phyloP scores from a whole-genome alignment of 768 basidiomycete species.

The Cubamyces sp. region DNA sequence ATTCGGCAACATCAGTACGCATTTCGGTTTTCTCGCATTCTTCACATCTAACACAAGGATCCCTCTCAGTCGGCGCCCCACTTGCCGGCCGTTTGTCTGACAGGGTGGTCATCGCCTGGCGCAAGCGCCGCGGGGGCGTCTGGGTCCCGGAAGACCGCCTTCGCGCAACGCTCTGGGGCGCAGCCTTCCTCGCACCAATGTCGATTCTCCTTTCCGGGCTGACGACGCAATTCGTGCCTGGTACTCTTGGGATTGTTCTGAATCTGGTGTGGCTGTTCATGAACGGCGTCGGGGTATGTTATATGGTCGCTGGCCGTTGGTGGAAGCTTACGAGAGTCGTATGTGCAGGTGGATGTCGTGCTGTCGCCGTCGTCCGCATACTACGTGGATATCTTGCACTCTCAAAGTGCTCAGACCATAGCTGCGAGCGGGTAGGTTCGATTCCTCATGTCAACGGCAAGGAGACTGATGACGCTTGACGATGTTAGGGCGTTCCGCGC shows the following conservation, averaged over 20 bases:
- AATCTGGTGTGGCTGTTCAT: conserved; percentile 61
- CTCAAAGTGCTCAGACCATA: conserved; percentile 63
- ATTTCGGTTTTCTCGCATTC: neutral
- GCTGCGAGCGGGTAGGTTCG: conserved; percentile 55
- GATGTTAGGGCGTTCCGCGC: conserved; percentile 49
- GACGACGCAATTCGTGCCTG: conserved; percentile 53
- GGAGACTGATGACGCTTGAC: neutral
- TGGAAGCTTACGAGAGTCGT: conserved; percentile 2
- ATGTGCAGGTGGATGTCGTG: conserved; percentile 55
- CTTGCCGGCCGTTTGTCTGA: conserved; percentile 66
- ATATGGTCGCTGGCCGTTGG: neutral
- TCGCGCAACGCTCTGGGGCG: conserved; percentile 52
- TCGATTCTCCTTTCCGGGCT: conserved; percentile 55
- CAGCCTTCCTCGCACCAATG: conserved; percentile 53
- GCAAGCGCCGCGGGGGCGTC: conserved; percentile 50
- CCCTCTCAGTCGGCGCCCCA: conserved; percentile 56
- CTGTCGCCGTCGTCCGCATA: conserved; percentile 61
- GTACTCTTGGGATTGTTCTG: conserved; percentile 51
- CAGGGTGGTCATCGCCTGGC: conserved; percentile 50
- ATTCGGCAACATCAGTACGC: conserved; percentile 59
- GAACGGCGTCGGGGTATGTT: conserved; percentile 65
- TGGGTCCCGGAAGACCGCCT: conserved; percentile 77
- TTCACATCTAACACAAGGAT: neutral
- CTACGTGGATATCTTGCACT: conserved; percentile 60
- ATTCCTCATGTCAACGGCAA: neutral